These are phyloP conservation scores for Phytophthora sp. DNA, from an alignment of 352 stramenopile genomes.

Conservation along the genomic window DNA sequence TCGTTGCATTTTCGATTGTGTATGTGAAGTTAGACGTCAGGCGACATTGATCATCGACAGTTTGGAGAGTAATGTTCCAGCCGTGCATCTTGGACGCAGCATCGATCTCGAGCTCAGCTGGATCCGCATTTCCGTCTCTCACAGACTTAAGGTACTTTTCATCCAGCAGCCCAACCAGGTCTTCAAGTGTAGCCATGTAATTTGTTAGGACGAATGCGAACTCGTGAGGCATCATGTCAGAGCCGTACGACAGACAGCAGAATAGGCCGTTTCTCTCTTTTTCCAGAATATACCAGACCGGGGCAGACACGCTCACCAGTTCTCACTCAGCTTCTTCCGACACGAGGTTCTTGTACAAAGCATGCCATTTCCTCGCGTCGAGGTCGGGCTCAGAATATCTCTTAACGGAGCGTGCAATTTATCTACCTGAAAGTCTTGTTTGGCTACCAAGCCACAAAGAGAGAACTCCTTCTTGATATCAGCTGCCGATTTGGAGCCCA, in stretches of 20 bases:
- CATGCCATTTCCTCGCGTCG: constrained; percentile 5
- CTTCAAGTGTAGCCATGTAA: constrained; percentile 5
- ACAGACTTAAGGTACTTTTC: not conserved
- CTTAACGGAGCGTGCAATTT: constrained; percentile 4
- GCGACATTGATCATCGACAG: not conserved
- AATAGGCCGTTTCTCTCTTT: constrained; percentile 8
- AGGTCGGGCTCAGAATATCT: not conserved
- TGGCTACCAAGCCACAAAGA: constrained; percentile 1
- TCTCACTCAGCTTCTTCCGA: not conserved
- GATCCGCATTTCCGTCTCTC: not conserved
- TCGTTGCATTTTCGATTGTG: constrained; percentile 1
- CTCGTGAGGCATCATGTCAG: not conserved
- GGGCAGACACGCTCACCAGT: not conserved
- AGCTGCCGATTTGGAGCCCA: not conserved
- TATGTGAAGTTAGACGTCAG: constrained; percentile 7
- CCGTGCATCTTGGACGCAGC: constrained; percentile 8
- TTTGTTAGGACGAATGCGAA: not conserved
- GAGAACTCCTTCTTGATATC: constrained; percentile 4
- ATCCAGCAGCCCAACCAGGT: constrained; percentile 8
- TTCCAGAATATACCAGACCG: not conserved
- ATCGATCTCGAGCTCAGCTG: constrained; percentile 9
- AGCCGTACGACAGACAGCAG: not conserved
- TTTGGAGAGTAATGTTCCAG: constrained; percentile 11
- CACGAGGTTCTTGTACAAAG: constrained; percentile 6
- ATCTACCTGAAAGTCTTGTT: constrained; percentile 2